These are phyloP conservation scores for Phaeosphaeriaceae sp. DNA, from an alignment of 2,329 filamentous ascomycete genomes.

Conservation along the genomic window DNA sequence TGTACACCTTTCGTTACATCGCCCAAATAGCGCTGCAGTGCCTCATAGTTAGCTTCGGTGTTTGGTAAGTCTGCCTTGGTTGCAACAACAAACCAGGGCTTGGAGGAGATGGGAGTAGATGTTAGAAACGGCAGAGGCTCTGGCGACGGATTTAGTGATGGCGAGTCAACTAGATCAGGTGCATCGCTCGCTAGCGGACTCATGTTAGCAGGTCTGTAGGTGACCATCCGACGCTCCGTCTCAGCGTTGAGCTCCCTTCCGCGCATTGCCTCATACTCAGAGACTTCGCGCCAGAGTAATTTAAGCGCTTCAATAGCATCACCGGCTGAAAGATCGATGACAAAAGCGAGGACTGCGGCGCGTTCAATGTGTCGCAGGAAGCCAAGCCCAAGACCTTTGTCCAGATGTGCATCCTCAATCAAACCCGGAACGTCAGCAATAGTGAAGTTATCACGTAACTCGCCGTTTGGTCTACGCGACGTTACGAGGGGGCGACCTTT, in stretches of 20 bases:
- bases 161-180: constrained; percentile 26
- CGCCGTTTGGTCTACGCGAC: constrained; percentile 53
- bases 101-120: constrained; percentile 79
- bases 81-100: constrained; percentile 95
- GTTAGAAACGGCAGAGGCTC: constrained; percentile 55
- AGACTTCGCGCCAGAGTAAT: constrained; percentile 87
- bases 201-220: constrained; percentile 50
- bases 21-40: constrained; percentile 73
- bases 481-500: constrained; percentile 71
- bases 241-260: constrained; percentile 73
- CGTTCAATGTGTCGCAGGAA: constrained; percentile 95
- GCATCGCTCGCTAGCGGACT: constrained; percentile 18
- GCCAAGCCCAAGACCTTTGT: constrained; percentile 86
- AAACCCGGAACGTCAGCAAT: constrained; percentile 96
- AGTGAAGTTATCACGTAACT: constrained; percentile 79
- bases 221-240: constrained; percentile 66
- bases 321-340: constrained; percentile 81
- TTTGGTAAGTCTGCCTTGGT: constrained; percentile 87
- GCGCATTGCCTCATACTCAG: constrained; percentile 82
- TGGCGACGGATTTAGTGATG: constrained; percentile 30
- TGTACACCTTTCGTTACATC: constrained; percentile 66
- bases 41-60: constrained; percentile 77
- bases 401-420: constrained; percentile 89
- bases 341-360: constrained; percentile 90
- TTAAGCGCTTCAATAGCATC: constrained; percentile 81